Base-by-base conservation (phyloP, 139 green algal genomes). In the Tetradesmus obliquus region DNA sequence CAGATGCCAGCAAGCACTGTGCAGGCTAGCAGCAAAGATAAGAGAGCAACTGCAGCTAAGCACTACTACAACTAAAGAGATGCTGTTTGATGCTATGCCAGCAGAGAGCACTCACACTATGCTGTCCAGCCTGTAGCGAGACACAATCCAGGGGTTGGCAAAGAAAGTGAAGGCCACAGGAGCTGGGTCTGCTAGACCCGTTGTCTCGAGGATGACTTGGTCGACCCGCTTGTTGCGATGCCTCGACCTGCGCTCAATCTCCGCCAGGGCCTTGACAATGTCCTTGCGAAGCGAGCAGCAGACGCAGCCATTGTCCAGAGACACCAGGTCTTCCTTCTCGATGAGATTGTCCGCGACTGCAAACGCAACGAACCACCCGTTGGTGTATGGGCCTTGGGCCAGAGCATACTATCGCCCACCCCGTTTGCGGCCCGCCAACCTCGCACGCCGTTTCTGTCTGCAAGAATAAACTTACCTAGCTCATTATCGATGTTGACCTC, bases 111-210 rank as follows among this genome's bases (percentile, higher is more conserved):
- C 95, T 92, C 66, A 98, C 91, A 97, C 93, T 79, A 98, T 98
- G 80, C 91, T 96, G 93, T 98, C 97, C 12, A 98, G 94, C 79
- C 94, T 91, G 90, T 95, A 98, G 82, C 96, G 96, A 22, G 88
- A 91, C 1, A 94, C 95, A 24, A 98, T 96, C 96, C 96, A 98
- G n/a, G 95, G 93, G 92, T 98, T 98, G 17, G 97, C 94, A 74
- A 98, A 98, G 88, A 98, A 98, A 3, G 97, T 98, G 93, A 98
- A 98, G 2, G 96, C 97, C 8, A 98, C 95, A 6, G 97, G 97
- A 1, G 95, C 95, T 1, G 97, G 97, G 93, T 98, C 97, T 2
- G 97, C 97, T n/a, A 98, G 91, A 0, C 97, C 97, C 0, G 97
- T 98, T 1, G 97, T 98, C 93, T 98, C 97, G 22, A 98, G 85